Base-by-base conservation (phyloP, 2,329 filamentous ascomycete species). In the Xylariales sp. region DNA sequence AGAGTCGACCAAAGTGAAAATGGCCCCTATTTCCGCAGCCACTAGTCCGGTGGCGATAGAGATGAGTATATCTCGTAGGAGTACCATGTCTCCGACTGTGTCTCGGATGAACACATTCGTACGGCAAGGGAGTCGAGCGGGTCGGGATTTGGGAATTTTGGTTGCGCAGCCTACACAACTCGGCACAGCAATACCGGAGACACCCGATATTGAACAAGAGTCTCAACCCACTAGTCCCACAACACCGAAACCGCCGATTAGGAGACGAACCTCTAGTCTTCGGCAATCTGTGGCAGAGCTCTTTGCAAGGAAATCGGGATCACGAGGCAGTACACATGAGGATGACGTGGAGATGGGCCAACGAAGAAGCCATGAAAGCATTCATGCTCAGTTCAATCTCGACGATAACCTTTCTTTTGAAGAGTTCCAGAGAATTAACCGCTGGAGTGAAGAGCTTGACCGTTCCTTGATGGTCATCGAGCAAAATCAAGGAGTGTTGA, bases 401-500 rank as follows among this genome's bases (percentile, higher is more conserved):
- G 42, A 47, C 4, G 30, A 35, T 10, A 40, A 43, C 13, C 40
- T 52, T 12, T 42, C 46, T 12, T 50, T 50, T 38, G 32, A 42
- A 16, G 41, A 45, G 28, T 37, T 44, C 5, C 47, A 50, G 24
- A 36, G 31, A 6, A 33, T 52, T n/a, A 41, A 37, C 30, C 29
- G 36, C 3, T 24, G 46, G 17, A 19, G 36, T 6, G 32, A 42
- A 10, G 42, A 47, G 28, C 29, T 49, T 12, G 46, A 47, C 6
- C 33, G 41, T 28, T 41, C 46, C n/a, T 29, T 42, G 2, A 35
- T 43, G 17, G 47, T 42, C 15, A 36, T 52, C 11, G 39, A 46
- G n/a, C 46, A 50, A 34, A 50, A 52, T 23, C 37, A 42, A 16
- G 39, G 33, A 17, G 41, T 52, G 2, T 34, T 52, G 12, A 30